Conservation (phyloP, 306 rosid genomes). For the Astragalus glycyphyllos region DNA sequence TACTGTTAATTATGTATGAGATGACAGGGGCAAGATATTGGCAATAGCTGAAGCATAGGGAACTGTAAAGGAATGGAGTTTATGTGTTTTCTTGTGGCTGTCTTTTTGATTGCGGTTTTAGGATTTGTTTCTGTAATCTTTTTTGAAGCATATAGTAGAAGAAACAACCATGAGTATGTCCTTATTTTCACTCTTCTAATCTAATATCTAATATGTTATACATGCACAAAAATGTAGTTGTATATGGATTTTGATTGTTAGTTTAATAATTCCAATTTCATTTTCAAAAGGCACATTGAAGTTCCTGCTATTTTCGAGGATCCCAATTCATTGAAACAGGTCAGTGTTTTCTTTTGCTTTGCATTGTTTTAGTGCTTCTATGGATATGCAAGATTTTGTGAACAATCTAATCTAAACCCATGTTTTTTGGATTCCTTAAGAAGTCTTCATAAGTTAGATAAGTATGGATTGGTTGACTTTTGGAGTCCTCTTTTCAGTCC, state of each 20-base stretch:
- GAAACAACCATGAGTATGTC: conserved; percentile 72
- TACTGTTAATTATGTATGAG: conserved; percentile 8
- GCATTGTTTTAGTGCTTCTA: conserved; percentile 12
- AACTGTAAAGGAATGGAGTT: conserved; percentile 42
- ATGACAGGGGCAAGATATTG: conserved; percentile 28
- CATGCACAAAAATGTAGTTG: background rate
- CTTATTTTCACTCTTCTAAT: conserved; percentile 2
- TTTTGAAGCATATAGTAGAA: conserved; percentile 72
- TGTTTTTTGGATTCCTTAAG: background rate
- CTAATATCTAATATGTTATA: background rate
- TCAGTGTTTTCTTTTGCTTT: conserved; percentile 35
- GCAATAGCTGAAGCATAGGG: conserved; percentile 19
- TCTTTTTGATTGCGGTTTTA: conserved; percentile 45
- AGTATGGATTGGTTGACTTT: conserved; percentile 16
- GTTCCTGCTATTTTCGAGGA: conserved; percentile 83
- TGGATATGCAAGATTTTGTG: conserved; percentile 12
- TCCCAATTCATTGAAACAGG: conserved; percentile 82
- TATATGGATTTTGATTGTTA: background rate
- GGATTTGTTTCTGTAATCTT: conserved; percentile 56
- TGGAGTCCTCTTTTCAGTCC: background rate
- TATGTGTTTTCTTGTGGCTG: conserved; percentile 47
- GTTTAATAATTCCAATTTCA: conserved; percentile 31
- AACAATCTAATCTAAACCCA: background rate
- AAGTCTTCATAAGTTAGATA: conserved; percentile 5
- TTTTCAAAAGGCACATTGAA: conserved; percentile 70